These are phyloP conservation scores for Podaxis carcinomalis DNA, from an alignment of 768 basidiomycete genomes.

Conservation along the genomic window DNA sequence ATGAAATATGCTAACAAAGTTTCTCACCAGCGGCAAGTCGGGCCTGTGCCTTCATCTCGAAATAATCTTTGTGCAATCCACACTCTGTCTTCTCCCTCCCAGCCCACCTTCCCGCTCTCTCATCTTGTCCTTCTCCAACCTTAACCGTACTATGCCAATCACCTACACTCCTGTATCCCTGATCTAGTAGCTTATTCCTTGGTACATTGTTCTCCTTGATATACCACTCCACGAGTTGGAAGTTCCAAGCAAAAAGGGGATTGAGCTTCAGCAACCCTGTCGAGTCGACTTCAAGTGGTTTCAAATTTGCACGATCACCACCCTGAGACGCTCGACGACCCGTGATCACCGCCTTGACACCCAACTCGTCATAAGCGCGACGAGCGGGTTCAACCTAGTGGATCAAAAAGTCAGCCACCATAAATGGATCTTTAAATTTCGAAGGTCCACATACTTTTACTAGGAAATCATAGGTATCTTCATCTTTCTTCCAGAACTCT, in stretches of 20 bases:
- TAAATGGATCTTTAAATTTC: not conserved
- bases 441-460: conserved; percentile 70
- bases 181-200: conserved; percentile 78
- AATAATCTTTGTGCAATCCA: conserved; percentile 91
- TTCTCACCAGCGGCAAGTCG: conserved; percentile 22
- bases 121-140: conserved; percentile 67
- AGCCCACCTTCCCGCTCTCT: conserved; percentile 91
- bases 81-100: conserved; percentile 92
- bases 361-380: conserved; percentile 76
- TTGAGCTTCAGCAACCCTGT: conserved; percentile 93
- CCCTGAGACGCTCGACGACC: conserved; percentile 93
- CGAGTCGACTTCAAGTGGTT: conserved; percentile 85
- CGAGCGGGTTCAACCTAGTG: conserved; percentile 87
- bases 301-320: conserved; percentile 75
- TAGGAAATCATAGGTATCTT: conserved; percentile 82
- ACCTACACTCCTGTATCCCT: conserved; percentile 94
- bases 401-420: not conserved
- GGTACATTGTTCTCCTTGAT: conserved; percentile 80
- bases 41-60: conserved; percentile 60
- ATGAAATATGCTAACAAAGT: not conserved
- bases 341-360: conserved; percentile 88
- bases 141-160: conserved; percentile 96
- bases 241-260: conserved; percentile 87
- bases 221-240: conserved; percentile 80
- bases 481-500: conserved; percentile 84